Conservation (phyloP, 331 rosid genomes). For the Dryas integrifolia region DNA sequence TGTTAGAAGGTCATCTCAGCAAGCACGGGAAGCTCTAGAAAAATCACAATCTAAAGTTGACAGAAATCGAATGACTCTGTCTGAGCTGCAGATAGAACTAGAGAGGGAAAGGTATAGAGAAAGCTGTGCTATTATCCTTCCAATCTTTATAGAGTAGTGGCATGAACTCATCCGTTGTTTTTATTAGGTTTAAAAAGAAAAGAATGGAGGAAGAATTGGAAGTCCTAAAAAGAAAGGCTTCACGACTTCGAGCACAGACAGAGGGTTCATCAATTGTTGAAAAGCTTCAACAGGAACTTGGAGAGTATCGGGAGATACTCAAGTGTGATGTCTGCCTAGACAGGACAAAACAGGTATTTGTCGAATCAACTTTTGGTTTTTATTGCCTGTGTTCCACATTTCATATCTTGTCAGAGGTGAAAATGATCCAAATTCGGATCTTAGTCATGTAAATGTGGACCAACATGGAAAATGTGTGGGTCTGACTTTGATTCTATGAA, state of each 20-base stretch:
- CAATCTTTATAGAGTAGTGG: constrained; percentile 2
- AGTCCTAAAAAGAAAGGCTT: constrained; percentile 62
- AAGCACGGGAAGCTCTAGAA: constrained; percentile 52
- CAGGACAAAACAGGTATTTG: constrained; percentile 75
- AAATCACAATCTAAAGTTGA: constrained; percentile 58
- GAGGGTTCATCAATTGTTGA: constrained; percentile 69
- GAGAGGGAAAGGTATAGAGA: constrained; percentile 73
- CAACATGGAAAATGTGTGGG: not conserved
- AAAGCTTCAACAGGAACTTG: constrained; percentile 80
- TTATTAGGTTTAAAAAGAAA: constrained; percentile 64
- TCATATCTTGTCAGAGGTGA: not conserved
- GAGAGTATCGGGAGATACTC: constrained; percentile 77
- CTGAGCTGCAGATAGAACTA: constrained; percentile 65
- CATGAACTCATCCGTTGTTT: constrained; percentile 12
- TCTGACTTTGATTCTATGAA: not conserved
- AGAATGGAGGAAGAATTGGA: constrained; percentile 76
- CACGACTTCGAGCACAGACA: constrained; percentile 51
- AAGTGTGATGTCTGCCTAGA: constrained; percentile 87
- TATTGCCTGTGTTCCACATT: not conserved
- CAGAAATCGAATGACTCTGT: constrained; percentile 46
- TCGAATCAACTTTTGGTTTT: not conserved
- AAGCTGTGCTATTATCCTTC: constrained; percentile 14
- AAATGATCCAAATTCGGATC: not conserved
- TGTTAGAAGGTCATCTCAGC: constrained; percentile 58
- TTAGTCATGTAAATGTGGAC: not conserved